Evolutionary conservation across 352 stramenopile genomes (phyloP), one percentile per base, ranked within the genome.

Genomic region (Pythium insidiosum): DNA sequence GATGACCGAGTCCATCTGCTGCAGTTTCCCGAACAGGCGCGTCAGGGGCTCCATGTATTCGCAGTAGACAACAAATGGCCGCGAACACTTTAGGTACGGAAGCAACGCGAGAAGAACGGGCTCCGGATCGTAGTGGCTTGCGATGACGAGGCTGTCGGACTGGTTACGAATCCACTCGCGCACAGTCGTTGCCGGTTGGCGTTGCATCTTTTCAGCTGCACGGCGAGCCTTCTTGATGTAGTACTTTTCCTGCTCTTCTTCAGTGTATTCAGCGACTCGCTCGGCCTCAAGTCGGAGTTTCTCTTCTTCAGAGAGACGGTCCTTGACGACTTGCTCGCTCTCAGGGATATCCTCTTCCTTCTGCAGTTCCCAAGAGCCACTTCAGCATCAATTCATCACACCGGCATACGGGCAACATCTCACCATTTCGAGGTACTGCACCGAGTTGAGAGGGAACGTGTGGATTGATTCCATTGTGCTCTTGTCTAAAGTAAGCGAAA

Each of bases 41-140:
- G 90, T 84, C 24, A 98, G 68, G 1, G 91, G 88, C 69, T 91
- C 78, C 5, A 98, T 69, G 58, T 91, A 97, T 69, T 98, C 92
- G 26, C 73, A 95, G 69, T 95, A 98, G 16, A 98, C 68, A n/a
- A 97, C 90, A 63, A 98, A 98, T 2, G 92, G 88, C 45, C 90
- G 95, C 5, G 85, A 96, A 16, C 78, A 75, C 20, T 68, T 78
- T 22, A 98, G 66, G 52, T 93, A 96, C 19, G 86, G 86, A 34
- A 98, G 56, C 37, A 98, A 48, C 25, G 70, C 61, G n/a, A 95
- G 61, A 6, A 98, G 57, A 28, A 91, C 64, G 24, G 59, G 62
- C 49, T 88, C 81, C 6, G 92, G 87, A 56, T 98, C 84, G 63
- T 95, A 97, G 47, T 91, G 77, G 12, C 71, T 75, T 15, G 85